Percentiles rank a stretch among this genome's conserved stretches.
These are phyloP conservation scores for Trichoderma harzianum DNA, from an alignment of 2,329 filamentous ascomycete genomes.

Conservation along the genomic window DNA sequence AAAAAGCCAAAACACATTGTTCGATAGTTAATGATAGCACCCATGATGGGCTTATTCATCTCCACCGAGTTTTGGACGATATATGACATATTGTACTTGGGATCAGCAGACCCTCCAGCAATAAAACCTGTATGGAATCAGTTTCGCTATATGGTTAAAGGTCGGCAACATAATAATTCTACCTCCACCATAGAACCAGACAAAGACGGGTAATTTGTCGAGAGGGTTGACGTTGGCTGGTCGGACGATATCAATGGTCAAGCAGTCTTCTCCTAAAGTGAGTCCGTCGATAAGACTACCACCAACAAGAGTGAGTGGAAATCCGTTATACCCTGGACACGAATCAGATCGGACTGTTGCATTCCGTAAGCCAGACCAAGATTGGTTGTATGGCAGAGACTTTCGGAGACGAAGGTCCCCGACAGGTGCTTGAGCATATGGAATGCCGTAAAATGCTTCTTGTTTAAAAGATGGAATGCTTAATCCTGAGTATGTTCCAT, in stretches of 20 bases:
- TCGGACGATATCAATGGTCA: slow-evolving; percentile 1
- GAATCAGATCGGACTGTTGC: slow-evolving; percentile 4
- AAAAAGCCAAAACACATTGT: neutral
- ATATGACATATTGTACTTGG: neutral
- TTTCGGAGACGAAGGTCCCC: neutral
- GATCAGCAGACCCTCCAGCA: neutral
- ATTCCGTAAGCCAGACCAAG: slow-evolving; percentile 1
- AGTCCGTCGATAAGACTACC: neutral
- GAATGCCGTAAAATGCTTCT: slow-evolving; percentile 5
- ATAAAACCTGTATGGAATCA: neutral
- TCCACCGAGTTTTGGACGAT: neutral
- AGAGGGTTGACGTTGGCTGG: neutral
- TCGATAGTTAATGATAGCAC: neutral
- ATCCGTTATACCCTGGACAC: neutral
- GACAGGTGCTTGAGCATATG: neutral
- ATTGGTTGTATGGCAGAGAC: neutral
- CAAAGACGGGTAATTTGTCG: neutral
- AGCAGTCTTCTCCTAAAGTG: neutral
- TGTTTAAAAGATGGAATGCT: neutral
- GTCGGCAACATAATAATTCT: neutral
- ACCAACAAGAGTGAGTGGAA: neutral
- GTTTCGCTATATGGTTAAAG: neutral
- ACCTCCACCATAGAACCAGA: slow-evolving; percentile 3
- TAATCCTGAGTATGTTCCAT: neutral
- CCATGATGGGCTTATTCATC: slow-evolving; percentile 2